A percentile compares a stretch with the other conserved stretches of the same genome.
phyloP scores from a whole-genome alignment of 306 rosid genomes.

The Astragalus membranaceus region DNA sequence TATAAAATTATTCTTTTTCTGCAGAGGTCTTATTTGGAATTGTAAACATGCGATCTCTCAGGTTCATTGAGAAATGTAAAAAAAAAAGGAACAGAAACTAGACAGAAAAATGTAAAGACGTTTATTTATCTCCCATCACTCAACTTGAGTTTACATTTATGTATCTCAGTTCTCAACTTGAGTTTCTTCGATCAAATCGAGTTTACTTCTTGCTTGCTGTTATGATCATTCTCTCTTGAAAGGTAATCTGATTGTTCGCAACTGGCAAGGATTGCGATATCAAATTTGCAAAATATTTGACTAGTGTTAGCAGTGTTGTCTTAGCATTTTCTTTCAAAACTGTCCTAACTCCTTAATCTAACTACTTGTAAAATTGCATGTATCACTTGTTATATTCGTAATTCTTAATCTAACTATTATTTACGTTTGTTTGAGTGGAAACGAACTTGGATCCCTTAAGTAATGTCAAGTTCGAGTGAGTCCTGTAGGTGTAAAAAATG shows the following conservation, averaged over 20 bases:
- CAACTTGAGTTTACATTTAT: neutral
- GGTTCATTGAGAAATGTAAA: conserved; percentile 42
- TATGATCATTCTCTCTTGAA: neutral
- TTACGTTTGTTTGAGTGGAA: too few species aligned
- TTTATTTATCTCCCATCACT: conserved; percentile 4
- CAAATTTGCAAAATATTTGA: neutral
- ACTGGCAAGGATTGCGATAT: neutral
- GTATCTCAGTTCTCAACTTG: conserved; percentile 7
- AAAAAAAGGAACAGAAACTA: neutral
- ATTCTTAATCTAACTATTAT: too few species aligned
- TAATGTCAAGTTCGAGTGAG: too few species aligned
- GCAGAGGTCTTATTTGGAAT: conserved; percentile 60
- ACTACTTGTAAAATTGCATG: too few species aligned
- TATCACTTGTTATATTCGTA: too few species aligned
- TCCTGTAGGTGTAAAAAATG: too few species aligned
- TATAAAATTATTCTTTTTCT: conserved; percentile 40
- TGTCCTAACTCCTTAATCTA: too few species aligned
- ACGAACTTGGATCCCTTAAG: too few species aligned
- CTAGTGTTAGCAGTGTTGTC: neutral
- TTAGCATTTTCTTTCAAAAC: neutral
- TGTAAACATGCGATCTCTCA: conserved; percentile 82
- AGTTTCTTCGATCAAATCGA: conserved; percentile 6
- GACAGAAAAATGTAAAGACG: conserved; percentile 11
- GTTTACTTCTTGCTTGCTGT: neutral
- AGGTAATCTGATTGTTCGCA: neutral